phyloP scores from a whole-genome alignment of 78 protist species.

The Chrysochromulina parva region DNA sequence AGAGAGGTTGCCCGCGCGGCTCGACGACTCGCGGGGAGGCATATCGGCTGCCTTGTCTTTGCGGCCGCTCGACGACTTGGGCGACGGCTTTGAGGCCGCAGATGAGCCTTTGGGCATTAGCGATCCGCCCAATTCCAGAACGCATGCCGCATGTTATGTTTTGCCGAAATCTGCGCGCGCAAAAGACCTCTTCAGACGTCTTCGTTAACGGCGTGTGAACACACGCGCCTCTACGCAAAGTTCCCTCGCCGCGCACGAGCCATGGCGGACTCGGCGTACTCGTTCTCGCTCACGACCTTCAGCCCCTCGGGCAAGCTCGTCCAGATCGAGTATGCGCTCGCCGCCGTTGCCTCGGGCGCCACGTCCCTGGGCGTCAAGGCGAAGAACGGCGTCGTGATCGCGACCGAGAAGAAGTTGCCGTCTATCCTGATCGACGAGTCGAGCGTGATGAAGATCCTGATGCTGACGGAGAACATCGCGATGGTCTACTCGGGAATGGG shows the following conservation, averaged over 20 bases:
- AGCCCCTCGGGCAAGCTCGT: constrained; percentile 98
- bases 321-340: constrained; percentile 98
- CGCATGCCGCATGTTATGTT: too few species aligned
- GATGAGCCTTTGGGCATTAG: too few species aligned
- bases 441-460: constrained; percentile 76
- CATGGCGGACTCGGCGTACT: constrained; percentile 67
- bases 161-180: too few species aligned
- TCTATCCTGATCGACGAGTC: constrained; percentile 85
- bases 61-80: too few species aligned
- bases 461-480: constrained; percentile 80
- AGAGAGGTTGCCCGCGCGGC: too few species aligned
- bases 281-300: constrained; percentile 98
- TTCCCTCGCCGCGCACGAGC: background rate
- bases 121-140: too few species aligned
- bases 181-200: too few species aligned
- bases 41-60: too few species aligned
- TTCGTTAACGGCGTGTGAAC: too few species aligned
- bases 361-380: constrained; percentile 97
- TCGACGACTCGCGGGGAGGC: too few species aligned
- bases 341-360: constrained; percentile 88
- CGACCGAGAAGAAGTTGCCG: constrained; percentile 94
- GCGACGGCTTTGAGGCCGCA: too few species aligned
- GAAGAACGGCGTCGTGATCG: constrained; percentile 96
- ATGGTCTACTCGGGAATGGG: constrained; percentile 95
- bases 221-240: too few species aligned